Evolutionary conservation across 768 basidiomycete species (phyloP).

Genomic region (Gautieria morchelliformis): DNA sequence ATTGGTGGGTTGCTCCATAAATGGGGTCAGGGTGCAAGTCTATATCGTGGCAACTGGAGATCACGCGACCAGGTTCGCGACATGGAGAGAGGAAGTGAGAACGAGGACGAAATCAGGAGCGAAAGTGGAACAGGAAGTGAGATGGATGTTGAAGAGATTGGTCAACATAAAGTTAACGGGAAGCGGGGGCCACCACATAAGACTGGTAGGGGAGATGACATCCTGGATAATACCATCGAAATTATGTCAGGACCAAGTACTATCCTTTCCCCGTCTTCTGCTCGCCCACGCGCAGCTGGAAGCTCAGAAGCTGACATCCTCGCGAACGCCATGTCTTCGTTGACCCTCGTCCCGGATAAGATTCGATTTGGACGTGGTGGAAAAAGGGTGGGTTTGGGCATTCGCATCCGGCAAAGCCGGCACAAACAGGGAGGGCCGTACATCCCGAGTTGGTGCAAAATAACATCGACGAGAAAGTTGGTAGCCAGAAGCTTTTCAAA

Average conservation of each 20-base stretch:
- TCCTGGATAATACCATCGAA: too few relatives aligned
- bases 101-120: slow-evolving; percentile 13
- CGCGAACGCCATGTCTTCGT: slow-evolving; percentile 34
- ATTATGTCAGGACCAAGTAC: too few relatives aligned
- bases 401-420: not conserved
- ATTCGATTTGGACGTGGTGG: slow-evolving; percentile 68
- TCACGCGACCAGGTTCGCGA: slow-evolving; percentile 23
- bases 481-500: not conserved
- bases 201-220: not conserved
- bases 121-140: slow-evolving; percentile 10
- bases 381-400: slow-evolving; percentile 39
- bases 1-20: slow-evolving; percentile 67
- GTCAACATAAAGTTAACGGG: slow-evolving; percentile 13
- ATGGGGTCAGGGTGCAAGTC: slow-evolving; percentile 80
- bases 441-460: not conserved
- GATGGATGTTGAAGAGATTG: slow-evolving; percentile 6
- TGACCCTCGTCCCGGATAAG: slow-evolving; percentile 56
- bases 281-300: slow-evolving; percentile 14
- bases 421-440: not conserved
- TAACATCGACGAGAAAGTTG: not conserved
- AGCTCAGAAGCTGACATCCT: slow-evolving; percentile 35
- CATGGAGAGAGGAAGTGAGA: slow-evolving; percentile 14
- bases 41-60: slow-evolving; percentile 70
- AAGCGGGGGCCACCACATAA: slow-evolving; percentile 10
- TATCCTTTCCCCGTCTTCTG: not conserved